Percentiles rank a stretch among this genome's conserved stretches.
Conservation (phyloP, 345 rosid genomes). For the Populus euphratica region DNA sequence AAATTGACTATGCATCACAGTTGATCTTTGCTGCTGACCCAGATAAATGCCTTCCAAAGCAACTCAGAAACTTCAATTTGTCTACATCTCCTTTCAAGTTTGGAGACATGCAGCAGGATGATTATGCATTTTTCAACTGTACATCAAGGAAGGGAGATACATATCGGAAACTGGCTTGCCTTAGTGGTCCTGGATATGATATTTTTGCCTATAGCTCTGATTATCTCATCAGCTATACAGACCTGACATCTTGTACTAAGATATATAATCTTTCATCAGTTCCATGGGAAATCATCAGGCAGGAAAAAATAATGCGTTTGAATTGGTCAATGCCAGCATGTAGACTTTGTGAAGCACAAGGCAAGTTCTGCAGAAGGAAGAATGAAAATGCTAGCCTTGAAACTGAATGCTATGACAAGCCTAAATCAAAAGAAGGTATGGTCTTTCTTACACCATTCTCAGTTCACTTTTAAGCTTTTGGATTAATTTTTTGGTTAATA, state of each 20-base stretch:
- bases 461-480: too few relatives aligned
- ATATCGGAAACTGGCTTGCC: not conserved
- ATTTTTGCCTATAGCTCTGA: not conserved
- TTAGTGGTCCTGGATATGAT: not conserved
- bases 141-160: not conserved
- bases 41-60: not conserved
- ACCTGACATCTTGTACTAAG: conserved; percentile 8
- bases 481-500: too few relatives aligned
- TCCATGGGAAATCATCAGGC: not conserved
- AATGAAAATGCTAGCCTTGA: not conserved
- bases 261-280: not conserved
- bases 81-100: conserved; percentile 15
- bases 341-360: conserved; percentile 9
- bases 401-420: conserved; percentile 7
- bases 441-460: too few relatives aligned
- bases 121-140: conserved; percentile 3
- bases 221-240: not conserved
- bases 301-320: conserved; percentile 1
- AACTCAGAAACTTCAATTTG: conserved; percentile 5
- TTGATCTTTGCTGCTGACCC: not conserved
- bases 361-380: conserved; percentile 7
- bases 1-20: conserved; percentile 14
- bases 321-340: conserved; percentile 17
- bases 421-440: not conserved
- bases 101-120: accelerated